A percentile compares a stretch with the other conserved stretches of the same genome.
These are phyloP conservation scores for Tephrocybe sp. DNA, from an alignment of 768 basidiomycete species.

Conservation along the genomic window DNA sequence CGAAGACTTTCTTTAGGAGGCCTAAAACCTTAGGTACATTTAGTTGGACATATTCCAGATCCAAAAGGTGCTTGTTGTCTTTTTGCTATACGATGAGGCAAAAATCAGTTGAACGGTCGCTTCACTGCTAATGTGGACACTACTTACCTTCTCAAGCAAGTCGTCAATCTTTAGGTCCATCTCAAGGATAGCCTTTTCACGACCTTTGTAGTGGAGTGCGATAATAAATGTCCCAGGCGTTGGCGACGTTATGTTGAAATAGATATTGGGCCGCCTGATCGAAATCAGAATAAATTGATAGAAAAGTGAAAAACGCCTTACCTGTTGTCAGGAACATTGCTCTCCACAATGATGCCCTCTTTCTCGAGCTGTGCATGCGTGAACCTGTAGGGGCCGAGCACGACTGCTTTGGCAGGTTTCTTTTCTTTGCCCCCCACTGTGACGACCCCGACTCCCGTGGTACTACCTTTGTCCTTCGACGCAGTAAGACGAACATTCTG, in stretches of 20 bases:
- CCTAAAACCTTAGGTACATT: constrained; percentile 95
- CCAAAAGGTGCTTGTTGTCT: constrained; percentile 94
- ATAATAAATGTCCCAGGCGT: constrained; percentile 99
- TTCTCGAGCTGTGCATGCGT: constrained; percentile 98
- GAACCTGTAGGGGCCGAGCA: constrained; percentile 94
- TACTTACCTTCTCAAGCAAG: constrained; percentile 86
- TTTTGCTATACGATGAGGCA: constrained; percentile 71
- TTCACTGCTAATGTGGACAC: background rate
- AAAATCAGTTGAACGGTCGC: background rate
- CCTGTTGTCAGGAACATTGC: constrained; percentile 99
- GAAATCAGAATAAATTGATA: background rate
- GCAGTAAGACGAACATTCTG: constrained; percentile 95
- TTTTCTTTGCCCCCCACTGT: constrained; percentile 97
- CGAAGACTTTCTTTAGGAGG: constrained; percentile 92
- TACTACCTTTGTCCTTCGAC: constrained; percentile 84
- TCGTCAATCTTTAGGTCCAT: constrained; percentile 99
- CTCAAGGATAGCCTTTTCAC: constrained; percentile 98
- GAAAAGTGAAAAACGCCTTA: constrained; percentile 31
- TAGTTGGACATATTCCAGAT: constrained; percentile 96
- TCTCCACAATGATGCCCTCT: constrained; percentile 98
- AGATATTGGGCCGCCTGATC: constrained; percentile 90
- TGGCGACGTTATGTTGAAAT: constrained; percentile 98
- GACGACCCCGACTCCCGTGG: constrained; percentile 90
- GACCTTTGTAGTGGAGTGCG: constrained; percentile 96
- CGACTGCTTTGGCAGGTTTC: constrained; percentile 81